Conservation (phyloP, 345 rosid species). For the Dipteronia sinensis region DNA sequence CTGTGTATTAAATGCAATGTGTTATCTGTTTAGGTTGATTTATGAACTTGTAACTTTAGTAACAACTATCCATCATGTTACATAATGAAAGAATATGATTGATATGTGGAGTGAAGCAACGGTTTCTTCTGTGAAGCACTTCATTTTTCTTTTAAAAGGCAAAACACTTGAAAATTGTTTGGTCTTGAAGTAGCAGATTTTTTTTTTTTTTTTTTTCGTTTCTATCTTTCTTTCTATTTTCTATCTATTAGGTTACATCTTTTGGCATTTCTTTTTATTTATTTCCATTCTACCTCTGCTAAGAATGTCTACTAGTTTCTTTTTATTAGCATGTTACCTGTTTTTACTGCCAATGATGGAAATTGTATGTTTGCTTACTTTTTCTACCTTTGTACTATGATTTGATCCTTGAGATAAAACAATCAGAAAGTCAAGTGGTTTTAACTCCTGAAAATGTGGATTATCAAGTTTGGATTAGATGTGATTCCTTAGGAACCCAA, state of each 20-base stretch:
- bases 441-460: not conserved
- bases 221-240: not conserved
- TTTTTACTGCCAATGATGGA: not conserved
- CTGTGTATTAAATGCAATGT: conserved; percentile 10
- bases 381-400: not conserved
- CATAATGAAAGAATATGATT: not conserved
- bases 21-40: not conserved
- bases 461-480: not conserved
- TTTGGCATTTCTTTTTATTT: not conserved
- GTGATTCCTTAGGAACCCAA: not conserved
- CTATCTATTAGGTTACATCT: not conserved
- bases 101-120: not conserved
- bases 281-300: not conserved
- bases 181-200: not conserved
- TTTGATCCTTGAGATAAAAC: not conserved
- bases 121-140: not conserved
- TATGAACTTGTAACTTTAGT: not conserved
- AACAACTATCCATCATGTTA: not conserved
- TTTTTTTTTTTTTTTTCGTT: not conserved
- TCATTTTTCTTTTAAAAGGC: not conserved
- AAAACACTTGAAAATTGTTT: too few relatives aligned
- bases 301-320: not conserved
- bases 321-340: not conserved
- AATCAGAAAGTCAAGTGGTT: not conserved
- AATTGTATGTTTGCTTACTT: not conserved